Evolutionary conservation across 177 flowering plant genomes (phyloP), one percentile per base, ranked within the genome.

Genomic region (Telopea speciosissima): DNA sequence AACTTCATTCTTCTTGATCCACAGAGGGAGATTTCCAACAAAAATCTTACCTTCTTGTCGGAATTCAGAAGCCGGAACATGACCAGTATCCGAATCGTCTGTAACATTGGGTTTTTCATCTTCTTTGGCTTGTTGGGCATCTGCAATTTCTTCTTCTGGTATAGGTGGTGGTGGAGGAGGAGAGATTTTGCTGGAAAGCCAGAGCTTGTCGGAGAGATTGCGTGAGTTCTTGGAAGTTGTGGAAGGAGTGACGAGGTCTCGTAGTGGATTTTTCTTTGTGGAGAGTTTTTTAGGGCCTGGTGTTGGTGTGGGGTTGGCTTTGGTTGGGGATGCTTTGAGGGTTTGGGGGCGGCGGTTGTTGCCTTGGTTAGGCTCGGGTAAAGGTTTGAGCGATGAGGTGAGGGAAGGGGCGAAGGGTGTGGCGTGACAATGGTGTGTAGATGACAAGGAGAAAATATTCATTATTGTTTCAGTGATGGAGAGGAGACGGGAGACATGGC

Each of bases 21-120:
- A 91, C 21, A 78, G 69, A 0, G 97, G 99, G 12, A 95, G 76
- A 68, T 95, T 95, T 24, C 99, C 99, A 3, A 95, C 88, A 68
- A 95, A 95, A 8, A 95, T 83, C 67, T 91, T 91, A 5, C 96
- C 99, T 58, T 82, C 81, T 70, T 92, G 87, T 49, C 89, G 79
- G 68, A 85, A 87, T 60, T 81, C 87, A 24, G 70, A 58, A 17
- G 28, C 68, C 24, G 67, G 44, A 1, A 26, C 31, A 52, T 31
- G 26, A 52, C 80, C 88, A 24, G 70, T 52, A 17, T 24, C 68
- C 24, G 67, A 54, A 1, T 24, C 31, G 49, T 31, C 24, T 0
- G 24, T 65, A 6, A 70, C 13, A n/a, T 63, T 67, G 3, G 45
- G 40, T 14, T 5, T 45, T 56, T 68, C 79, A 63, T 65, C 69